phyloP scores from a whole-genome alignment of 2,329 filamentous ascomycete species.

The Ceratocystis diversiconidia region DNA sequence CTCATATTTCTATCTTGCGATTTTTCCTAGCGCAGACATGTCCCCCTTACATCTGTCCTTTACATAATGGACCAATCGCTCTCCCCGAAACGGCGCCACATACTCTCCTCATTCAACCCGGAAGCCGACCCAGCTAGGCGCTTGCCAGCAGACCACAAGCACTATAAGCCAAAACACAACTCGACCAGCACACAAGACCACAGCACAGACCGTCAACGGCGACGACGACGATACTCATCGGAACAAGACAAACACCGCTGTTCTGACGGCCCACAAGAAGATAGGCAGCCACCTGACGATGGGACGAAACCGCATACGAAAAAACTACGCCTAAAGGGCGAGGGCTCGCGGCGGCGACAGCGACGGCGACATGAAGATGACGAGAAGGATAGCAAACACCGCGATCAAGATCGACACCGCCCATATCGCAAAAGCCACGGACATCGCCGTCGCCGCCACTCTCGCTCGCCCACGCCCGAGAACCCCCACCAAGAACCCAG shows the following conservation, averaged over 20 bases:
- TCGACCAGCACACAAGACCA: neutral
- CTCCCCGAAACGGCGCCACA: constrained; percentile 33
- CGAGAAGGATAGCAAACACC: constrained; percentile 16
- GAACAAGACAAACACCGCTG: neutral
- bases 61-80: constrained; percentile 12
- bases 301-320: constrained; percentile 3
- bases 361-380: constrained; percentile 22
- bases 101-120: constrained; percentile 36
- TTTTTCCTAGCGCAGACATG: neutral
- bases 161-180: neutral
- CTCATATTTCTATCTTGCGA: neutral
- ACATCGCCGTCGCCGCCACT: constrained; percentile 23
- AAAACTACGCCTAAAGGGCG: constrained; percentile 10
- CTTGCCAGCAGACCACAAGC: neutral
- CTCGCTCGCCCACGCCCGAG: constrained; percentile 32
- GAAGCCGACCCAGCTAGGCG: constrained; percentile 18
- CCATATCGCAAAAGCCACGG: constrained; percentile 1
- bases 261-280: too few relatives aligned
- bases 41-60: neutral
- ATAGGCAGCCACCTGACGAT: neutral
- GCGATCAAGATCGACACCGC: constrained; percentile 16
- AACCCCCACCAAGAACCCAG: constrained; percentile 34
- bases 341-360: constrained; percentile 19
- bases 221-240: neutral
- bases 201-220: neutral